Evolutionary conservation across 495 filamentous ascomycete species (phyloP), one percentile per base, ranked within the genome.

Genomic region (Talaromyces liani): DNA sequence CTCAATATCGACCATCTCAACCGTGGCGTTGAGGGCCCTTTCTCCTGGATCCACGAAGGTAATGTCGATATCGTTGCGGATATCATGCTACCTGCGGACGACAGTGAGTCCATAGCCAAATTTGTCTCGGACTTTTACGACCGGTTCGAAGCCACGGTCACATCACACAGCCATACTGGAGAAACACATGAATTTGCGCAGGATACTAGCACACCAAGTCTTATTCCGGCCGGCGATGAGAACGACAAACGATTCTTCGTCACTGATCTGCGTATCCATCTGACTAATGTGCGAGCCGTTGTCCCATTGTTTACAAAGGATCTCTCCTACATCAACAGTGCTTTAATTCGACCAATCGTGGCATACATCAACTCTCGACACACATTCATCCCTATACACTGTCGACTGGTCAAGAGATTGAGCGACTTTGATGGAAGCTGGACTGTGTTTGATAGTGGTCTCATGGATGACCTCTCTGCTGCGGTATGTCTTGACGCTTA

Each of bases 21-120:
- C 69, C 88, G 92, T 36, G 93, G 94, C 33, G 89, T 97, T 5
- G 86, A 94, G 65, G 95, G 94, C 0, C 94, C 93, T 0, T 98
- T 98, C 71, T 93, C 91, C 0, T 98, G 94, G 94, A 98, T 98
- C 45, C 87, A 93, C 68, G 90, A 96, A 73, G 94, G 94, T 7
- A 93, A 90, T 60, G 94, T 98, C 45, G 95, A 98, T 71, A 96
- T 98, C 61, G 89, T 97, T 18, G 91, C 95, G 6, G 95, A 98
- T 66, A 86, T 98, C 61, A 90, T 94, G 85, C 88, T 98, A 65
- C 94, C 94, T 3, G 82, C 85, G 3, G 94, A 97, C 31, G 85
- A 86, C 49, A 88, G 96, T 58, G 90, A 92, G 65, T 89, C 91
- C 64, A 85, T 98, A 58, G 87, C 89, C 8, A 96, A 96, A 73